Conservation (phyloP, 345 rosid genomes). For the Gossypium ekmanianum region DNA sequence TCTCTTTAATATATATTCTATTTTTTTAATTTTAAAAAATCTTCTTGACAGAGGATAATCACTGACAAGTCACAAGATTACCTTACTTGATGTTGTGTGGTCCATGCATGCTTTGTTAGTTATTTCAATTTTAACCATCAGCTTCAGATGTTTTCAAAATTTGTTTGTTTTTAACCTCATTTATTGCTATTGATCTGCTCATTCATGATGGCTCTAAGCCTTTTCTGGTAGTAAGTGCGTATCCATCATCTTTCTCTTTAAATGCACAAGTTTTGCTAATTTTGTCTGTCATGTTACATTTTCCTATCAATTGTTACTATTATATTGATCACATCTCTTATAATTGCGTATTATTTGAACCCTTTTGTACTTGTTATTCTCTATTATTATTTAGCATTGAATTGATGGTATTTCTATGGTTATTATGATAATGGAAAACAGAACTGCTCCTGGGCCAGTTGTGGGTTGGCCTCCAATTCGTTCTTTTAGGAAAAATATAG, state of each 20-base stretch:
- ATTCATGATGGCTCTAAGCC: background rate
- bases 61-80: slow-evolving; percentile 32
- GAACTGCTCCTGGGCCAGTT: slow-evolving; percentile 91
- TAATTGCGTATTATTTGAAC: too few relatives aligned
- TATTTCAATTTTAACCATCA: too few relatives aligned
- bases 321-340: background rate
- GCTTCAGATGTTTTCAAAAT: background rate
- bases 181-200: background rate
- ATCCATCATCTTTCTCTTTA: slow-evolving; percentile 13
- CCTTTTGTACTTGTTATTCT: background rate
- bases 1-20: background rate
- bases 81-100: slow-evolving; percentile 28
- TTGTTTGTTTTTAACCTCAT: background rate
- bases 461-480: slow-evolving; percentile 99
- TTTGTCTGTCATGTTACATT: slow-evolving; percentile 6
- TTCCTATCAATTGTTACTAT: slow-evolving; percentile 5
- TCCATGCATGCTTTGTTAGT: slow-evolving; percentile 24
- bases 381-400: background rate
- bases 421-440: slow-evolving; percentile 25
- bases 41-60: slow-evolving; percentile 35
- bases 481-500: slow-evolving; percentile 83
- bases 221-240: background rate
- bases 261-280: background rate
- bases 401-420: background rate
- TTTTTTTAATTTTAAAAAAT: slow-evolving; percentile 10